phyloP scores from a whole-genome alignment of 2,329 filamentous ascomycete genomes.

The Paraphoma chrysanthemicola region DNA sequence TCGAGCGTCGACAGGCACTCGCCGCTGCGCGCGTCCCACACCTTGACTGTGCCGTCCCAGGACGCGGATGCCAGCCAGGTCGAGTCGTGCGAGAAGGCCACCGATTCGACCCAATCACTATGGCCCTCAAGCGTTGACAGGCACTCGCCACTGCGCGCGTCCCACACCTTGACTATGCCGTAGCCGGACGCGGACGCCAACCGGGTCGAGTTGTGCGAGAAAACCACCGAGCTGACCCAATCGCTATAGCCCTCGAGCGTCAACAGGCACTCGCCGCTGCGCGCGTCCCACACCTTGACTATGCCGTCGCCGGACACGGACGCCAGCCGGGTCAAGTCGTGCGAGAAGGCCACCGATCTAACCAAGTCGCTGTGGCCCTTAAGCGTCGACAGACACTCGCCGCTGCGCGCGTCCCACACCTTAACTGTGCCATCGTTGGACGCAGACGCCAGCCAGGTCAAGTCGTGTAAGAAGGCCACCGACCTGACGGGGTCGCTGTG shows the following conservation, averaged over 20 bases:
- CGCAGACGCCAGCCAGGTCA: constrained; percentile 5
- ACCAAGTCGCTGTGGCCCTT: no score
- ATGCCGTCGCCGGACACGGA: not conserved
- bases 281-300: not conserved
- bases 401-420: no score
- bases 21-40: no score
- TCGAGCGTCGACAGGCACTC: no score
- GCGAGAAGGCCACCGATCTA: no score
- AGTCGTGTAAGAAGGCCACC: constrained; percentile 28
- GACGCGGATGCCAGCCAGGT: not conserved
- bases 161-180: no score
- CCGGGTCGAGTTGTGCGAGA: constrained; percentile 21
- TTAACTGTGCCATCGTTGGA: no score
- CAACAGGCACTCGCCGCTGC: constrained; percentile 3
- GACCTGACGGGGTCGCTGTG: constrained; percentile 15
- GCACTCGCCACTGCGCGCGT: constrained; percentile 16
- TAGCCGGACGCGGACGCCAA: constrained; percentile 11
- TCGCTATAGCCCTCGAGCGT: constrained; percentile 16
- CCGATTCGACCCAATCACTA: constrained; percentile 16
- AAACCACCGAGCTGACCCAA: constrained; percentile 18
- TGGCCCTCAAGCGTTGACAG: constrained; percentile 20
- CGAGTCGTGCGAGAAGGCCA: not conserved
- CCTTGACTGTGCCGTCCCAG: no score
- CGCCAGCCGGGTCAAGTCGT: not conserved
- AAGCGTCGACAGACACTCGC: no score